A percentile compares a stretch with the other conserved stretches of the same genome.
Conservation (phyloP, 2,329 filamentous ascomycete species). For the Sphaceloma murrayae region DNA sequence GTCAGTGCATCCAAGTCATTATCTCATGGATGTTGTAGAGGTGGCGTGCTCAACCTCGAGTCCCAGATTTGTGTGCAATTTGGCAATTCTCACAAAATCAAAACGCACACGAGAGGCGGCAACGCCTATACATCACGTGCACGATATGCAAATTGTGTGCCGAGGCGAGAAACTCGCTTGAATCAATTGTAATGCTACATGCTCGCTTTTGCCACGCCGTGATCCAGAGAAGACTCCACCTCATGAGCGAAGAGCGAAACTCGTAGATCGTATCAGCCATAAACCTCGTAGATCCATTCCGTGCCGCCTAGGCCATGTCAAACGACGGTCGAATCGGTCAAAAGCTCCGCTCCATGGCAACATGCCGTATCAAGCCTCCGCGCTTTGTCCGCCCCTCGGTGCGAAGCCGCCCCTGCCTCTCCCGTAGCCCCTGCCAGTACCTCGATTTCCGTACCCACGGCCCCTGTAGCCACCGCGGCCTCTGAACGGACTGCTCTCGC, state of each 20-base stretch:
- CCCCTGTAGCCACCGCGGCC: constrained; percentile 66
- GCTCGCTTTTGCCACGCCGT: constrained; percentile 7
- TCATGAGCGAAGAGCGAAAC: constrained; percentile 1
- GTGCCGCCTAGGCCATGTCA: too few species aligned
- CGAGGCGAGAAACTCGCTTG: background rate
- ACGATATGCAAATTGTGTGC: background rate
- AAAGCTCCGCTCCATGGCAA: background rate
- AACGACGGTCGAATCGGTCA: too few species aligned
- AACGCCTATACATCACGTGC: too few species aligned
- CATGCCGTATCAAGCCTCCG: background rate
- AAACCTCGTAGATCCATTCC: constrained; percentile 3
- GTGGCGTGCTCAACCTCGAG: too few species aligned
- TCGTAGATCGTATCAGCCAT: constrained; percentile 12
- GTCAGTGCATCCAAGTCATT: too few species aligned
- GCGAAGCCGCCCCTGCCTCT: constrained; percentile 11
- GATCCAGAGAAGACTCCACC: constrained; percentile 8
- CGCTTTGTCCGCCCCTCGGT: constrained; percentile 1
- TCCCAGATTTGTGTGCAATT: too few species aligned
- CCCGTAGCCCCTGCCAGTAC: constrained; percentile 4
- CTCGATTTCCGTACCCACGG: constrained; percentile 41
- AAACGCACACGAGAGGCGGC: too few species aligned
- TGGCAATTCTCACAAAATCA: too few species aligned
- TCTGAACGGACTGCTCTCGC: constrained; percentile 84
- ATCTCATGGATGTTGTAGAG: too few species aligned
- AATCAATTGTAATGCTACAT: constrained; percentile 10